Base-by-base conservation (phyloP, 2,329 filamentous ascomycete species). In the Aspergillus luchuensis region DNA sequence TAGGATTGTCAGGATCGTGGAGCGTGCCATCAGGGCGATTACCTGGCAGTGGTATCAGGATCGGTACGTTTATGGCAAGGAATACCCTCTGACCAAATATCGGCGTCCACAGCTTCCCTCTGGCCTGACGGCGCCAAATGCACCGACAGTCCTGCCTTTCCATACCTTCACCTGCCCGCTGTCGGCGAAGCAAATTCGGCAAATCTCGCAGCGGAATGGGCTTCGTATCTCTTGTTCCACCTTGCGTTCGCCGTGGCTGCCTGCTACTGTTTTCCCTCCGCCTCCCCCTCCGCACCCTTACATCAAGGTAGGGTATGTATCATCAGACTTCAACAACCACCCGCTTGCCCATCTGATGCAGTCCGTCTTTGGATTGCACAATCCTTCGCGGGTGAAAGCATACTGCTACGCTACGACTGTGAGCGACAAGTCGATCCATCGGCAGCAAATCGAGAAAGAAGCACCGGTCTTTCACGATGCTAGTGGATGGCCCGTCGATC, bases 291-390 rank as follows among this genome's bases (percentile, higher is more conserved):
- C 95, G 1, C 84, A 81, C 47, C 92, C 93, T 0, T 87, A 89
- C 66, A 82, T 99, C n/a, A 94, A 92, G 67, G 87, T 99, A 62
- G 95, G 95, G 50, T 99, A 99, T 74, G 88, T 99, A 39, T 98
- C 95, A 3, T 98, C 95, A 0, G 95, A 99, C 77, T 99, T 99
- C 78, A 99, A 99, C 73, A 99, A 99, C 69, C 95, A 99, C 73
- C 95, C 95, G 4, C 81, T 99, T 36, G 95, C 95, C 23, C 95
- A 99, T 78, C 77, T 99, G 58, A 99, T 99, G 95, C 95, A 99
- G 79, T 98, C 95, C 1, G 93, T 98, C 5, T 99, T 99, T 77
- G 95, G 95, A 0, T 83, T 98, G 60, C 95, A 99, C 72, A 82
- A 97, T 68, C 83, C 83, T 0, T 77, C 75, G 23, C 87, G 89